A percentile compares a stretch with the other conserved stretches of the same genome.
Evolutionary conservation across 768 basidiomycete species (phyloP).

Genomic region (Xerocomus spinulosus): DNA sequence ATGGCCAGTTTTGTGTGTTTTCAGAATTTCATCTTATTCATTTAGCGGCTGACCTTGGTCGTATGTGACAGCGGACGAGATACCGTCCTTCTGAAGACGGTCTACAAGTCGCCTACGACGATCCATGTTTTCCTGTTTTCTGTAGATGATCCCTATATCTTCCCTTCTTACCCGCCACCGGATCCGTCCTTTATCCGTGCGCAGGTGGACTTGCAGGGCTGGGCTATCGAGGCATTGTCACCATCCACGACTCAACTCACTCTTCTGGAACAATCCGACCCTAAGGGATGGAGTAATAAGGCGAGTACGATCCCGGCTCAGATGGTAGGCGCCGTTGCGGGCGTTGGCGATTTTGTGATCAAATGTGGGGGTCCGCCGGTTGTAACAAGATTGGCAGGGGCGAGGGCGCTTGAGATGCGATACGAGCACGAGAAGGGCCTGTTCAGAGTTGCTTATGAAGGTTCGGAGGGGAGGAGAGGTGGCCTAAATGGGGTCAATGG

Average conservation of each 20-base stretch:
- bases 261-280: slow-evolving; percentile 93
- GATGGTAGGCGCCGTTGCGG: slow-evolving; percentile 85
- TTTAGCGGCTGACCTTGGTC: slow-evolving; percentile 2
- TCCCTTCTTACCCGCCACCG: slow-evolving; percentile 62
- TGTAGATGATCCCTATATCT: slow-evolving; percentile 82
- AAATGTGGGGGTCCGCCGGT: slow-evolving; percentile 93
- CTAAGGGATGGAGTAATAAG: slow-evolving; percentile 96
- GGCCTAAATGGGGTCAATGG: slow-evolving; percentile 23
- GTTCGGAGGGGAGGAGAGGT: slow-evolving; percentile 46
- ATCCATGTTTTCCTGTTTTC: slow-evolving; percentile 96
- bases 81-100: slow-evolving; percentile 85
- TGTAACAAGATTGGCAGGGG: slow-evolving; percentile 78
- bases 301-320: slow-evolving; percentile 82
- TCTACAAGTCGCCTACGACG: slow-evolving; percentile 93
- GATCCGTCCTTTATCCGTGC: slow-evolving; percentile 84
- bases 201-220: slow-evolving; percentile 97
- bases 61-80: slow-evolving; percentile 71
- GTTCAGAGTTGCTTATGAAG: slow-evolving; percentile 83
- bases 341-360: slow-evolving; percentile 93
- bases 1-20: slow-evolving; percentile 86
- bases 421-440: slow-evolving; percentile 85
- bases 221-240: slow-evolving; percentile 93
- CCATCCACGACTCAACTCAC: slow-evolving; percentile 94
- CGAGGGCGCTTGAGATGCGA: slow-evolving; percentile 63
- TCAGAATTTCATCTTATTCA: slow-evolving; percentile 6